These are phyloP conservation scores for Euryodendron excelsum DNA, from an alignment of 148 eudicot species.

Conservation along the genomic window DNA sequence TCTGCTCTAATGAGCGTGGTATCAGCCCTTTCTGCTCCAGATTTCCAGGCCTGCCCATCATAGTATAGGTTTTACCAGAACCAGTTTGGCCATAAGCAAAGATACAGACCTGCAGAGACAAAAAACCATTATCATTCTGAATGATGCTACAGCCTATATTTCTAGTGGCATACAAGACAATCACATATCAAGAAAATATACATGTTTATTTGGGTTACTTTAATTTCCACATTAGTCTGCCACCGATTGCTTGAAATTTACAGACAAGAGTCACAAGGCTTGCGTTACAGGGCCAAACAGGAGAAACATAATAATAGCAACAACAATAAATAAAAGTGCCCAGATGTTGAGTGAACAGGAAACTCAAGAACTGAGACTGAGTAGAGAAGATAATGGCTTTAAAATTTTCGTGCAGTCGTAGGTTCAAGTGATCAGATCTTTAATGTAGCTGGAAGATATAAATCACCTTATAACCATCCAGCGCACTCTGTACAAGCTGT, in stretches of 20 bases:
- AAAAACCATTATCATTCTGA: conserved; percentile 9
- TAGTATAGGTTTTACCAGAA: conserved; percentile 93
- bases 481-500: conserved; percentile 99
- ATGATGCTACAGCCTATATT: not conserved
- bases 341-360: not conserved
- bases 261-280: not conserved
- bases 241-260: not conserved
- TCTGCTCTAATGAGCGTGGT: conserved; percentile 90
- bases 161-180: not conserved
- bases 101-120: conserved; percentile 73
- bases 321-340: not conserved
- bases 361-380: not conserved
- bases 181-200: not conserved
- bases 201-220: not conserved
- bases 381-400: not conserved
- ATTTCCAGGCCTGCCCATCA: conserved; percentile 91
- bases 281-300: not conserved
- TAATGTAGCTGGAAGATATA: too few relatives aligned
- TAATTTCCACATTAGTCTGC: not conserved
- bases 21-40: conserved; percentile 78
- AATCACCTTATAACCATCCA: conserved; percentile 95
- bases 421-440: not conserved
- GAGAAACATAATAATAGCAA: not conserved
- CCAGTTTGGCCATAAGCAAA: conserved; percentile 99
- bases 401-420: not conserved